These are phyloP conservation scores for Eucalyptus microcorys DNA, from an alignment of 345 rosid genomes.

Conservation along the genomic window DNA sequence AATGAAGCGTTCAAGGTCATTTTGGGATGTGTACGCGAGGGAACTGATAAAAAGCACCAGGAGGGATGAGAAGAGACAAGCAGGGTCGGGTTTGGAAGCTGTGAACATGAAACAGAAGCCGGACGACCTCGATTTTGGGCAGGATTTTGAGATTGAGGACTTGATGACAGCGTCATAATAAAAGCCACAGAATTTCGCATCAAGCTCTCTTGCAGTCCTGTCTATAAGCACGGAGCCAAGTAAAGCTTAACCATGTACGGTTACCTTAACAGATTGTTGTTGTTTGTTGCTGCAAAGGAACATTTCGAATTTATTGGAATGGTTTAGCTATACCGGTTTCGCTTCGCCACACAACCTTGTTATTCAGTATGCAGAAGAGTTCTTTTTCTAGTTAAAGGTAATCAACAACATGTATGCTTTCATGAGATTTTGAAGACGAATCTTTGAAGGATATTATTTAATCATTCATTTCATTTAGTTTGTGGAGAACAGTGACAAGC, in stretches of 20 bases:
- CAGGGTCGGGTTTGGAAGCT: neutral
- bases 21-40: neutral
- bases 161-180: neutral
- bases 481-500: neutral
- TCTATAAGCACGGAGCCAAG: neutral
- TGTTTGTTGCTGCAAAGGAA: neutral
- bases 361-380: neutral
- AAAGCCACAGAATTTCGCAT: neutral
- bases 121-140: conserved; percentile 11
- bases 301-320: neutral
- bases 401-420: neutral
- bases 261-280: neutral
- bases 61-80: conserved; percentile 2
- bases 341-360: neutral
- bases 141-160: neutral
- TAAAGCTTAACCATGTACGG: neutral
- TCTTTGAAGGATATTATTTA: neutral
- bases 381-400: neutral
- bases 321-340: neutral
- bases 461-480: neutral
- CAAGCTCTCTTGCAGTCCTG: neutral
- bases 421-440: neutral
- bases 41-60: neutral
- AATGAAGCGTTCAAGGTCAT: neutral
- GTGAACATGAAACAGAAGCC: conserved; percentile 9